Conservation (phyloP, 306 rosid genomes). For the Phaseolus lunatus region DNA sequence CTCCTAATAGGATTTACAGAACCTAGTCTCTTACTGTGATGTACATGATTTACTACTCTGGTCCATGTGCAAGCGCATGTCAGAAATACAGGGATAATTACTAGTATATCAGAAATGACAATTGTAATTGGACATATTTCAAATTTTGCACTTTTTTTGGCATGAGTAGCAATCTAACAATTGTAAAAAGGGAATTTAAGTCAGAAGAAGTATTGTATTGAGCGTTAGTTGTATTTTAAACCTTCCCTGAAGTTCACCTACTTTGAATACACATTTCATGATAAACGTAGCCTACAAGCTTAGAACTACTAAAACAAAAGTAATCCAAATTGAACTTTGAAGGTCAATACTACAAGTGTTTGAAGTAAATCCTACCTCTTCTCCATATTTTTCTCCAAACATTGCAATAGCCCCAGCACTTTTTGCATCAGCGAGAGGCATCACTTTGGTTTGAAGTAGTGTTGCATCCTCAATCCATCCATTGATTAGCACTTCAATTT, state of each 20-base stretch:
- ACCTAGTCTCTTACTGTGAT: slow-evolving; percentile 21
- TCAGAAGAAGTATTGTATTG: slow-evolving; percentile 19
- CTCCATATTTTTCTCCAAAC: slow-evolving; percentile 98
- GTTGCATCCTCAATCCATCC: slow-evolving; percentile 82
- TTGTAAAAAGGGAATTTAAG: slow-evolving; percentile 19
- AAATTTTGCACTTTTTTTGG: slow-evolving; percentile 1
- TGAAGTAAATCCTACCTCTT: slow-evolving; percentile 66
- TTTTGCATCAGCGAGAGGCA: slow-evolving; percentile 90
- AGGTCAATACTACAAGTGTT: slow-evolving; percentile 36
- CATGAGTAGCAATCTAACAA: slow-evolving; percentile 15
- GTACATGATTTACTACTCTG: slow-evolving; percentile 24
- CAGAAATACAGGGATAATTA: neutral
- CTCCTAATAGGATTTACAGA: slow-evolving; percentile 17
- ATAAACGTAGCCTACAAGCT: slow-evolving; percentile 30
- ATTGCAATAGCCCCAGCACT: slow-evolving; percentile 92
- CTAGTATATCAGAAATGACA: slow-evolving; percentile 25
- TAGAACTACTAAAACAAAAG: slow-evolving; percentile 32
- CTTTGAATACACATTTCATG: slow-evolving; percentile 31
- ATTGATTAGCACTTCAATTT: slow-evolving; percentile 78
- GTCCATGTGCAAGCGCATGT: slow-evolving; percentile 39
- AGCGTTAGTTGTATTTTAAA: slow-evolving; percentile 19
- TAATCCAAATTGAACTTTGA: slow-evolving; percentile 31
- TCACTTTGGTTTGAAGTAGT: slow-evolving; percentile 81
- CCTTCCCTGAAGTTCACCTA: slow-evolving; percentile 24
- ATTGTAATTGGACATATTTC: neutral